A percentile compares a stretch with the other conserved stretches of the same genome.
phyloP scores from a whole-genome alignment of 768 basidiomycete genomes.

The Collybia sordida region DNA sequence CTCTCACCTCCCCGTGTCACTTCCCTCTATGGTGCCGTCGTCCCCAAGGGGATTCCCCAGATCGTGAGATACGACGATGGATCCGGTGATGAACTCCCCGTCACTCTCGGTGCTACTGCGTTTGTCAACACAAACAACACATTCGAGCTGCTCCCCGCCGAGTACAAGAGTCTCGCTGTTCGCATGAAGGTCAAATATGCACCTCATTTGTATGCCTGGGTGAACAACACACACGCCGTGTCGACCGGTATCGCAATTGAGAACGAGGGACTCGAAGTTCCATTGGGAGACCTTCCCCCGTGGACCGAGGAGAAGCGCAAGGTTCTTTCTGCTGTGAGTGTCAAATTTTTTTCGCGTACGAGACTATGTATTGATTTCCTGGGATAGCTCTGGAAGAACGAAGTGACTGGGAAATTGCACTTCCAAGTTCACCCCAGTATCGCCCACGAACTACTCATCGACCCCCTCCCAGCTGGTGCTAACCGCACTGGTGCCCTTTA shows the following conservation, averaged over 20 bases:
- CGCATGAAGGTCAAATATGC: slow-evolving; percentile 74
- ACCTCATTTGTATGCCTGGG: slow-evolving; percentile 90
- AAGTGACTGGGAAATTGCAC: slow-evolving; percentile 76
- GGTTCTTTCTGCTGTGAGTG: too few species aligned
- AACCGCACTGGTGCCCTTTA: slow-evolving; percentile 65
- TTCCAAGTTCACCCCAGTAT: slow-evolving; percentile 91
- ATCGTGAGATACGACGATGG: slow-evolving; percentile 80
- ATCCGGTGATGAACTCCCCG: slow-evolving; percentile 77
- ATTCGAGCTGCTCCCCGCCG: slow-evolving; percentile 73
- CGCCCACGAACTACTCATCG: slow-evolving; percentile 61
- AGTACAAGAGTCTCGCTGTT: slow-evolving; percentile 81
- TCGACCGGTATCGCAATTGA: slow-evolving; percentile 86
- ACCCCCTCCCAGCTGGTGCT: slow-evolving; percentile 65
- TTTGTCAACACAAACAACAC: slow-evolving; percentile 80
- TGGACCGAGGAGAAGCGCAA: slow-evolving; percentile 69
- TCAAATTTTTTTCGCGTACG: too few species aligned
- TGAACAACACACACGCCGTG: slow-evolving; percentile 71
- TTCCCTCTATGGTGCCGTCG: slow-evolving; percentile 74
- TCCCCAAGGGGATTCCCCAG: slow-evolving; percentile 68
- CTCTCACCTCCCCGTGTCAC: slow-evolving; percentile 81
- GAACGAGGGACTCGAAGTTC: slow-evolving; percentile 70
- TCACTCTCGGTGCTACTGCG: slow-evolving; percentile 85
- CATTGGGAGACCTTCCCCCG: slow-evolving; percentile 65
- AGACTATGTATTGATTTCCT: background rate
- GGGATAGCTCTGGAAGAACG: slow-evolving; percentile 88